A percentile compares a stretch with the other conserved stretches of the same genome.
Conservation (phyloP, 192 early-diverging fungal species). For the Tieghemiomyces parasiticus region DNA sequence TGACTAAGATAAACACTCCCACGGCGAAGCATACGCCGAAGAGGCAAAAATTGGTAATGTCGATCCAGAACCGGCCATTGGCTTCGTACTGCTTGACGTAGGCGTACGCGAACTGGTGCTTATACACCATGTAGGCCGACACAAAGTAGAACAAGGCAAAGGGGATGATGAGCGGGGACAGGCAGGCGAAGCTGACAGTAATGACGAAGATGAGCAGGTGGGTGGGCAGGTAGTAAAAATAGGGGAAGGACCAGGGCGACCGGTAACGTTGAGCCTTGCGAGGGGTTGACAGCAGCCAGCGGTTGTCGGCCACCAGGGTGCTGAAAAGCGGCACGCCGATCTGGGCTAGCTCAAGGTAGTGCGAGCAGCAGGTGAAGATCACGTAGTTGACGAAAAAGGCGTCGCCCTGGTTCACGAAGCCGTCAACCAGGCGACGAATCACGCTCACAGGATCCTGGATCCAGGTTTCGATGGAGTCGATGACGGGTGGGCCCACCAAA, state of each 20-base stretch:
- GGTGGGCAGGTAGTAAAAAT: slow-evolving; percentile 43
- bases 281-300: slow-evolving; percentile 24
- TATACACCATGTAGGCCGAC: slow-evolving; percentile 35
- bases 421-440: slow-evolving; percentile 28
- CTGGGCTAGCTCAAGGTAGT: slow-evolving; percentile 40
- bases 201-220: slow-evolving; percentile 47
- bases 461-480: slow-evolving; percentile 30
- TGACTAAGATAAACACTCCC: slow-evolving; percentile 34
- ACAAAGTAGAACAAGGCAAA: slow-evolving; percentile 35
- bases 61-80: slow-evolving; percentile 33
- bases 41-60: slow-evolving; percentile 35
- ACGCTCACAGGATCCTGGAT: slow-evolving; percentile 34
- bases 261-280: slow-evolving; percentile 30
- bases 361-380: slow-evolving; percentile 39
- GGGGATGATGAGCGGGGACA: slow-evolving; percentile 39
- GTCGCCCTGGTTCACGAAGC: slow-evolving; percentile 32
- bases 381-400: slow-evolving; percentile 47
- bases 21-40: slow-evolving; percentile 42
- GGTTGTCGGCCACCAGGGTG: slow-evolving; percentile 23
- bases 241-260: slow-evolving; percentile 38
- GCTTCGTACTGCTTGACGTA: slow-evolving; percentile 43
- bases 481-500: slow-evolving; percentile 35
- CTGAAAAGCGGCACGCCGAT: slow-evolving; percentile 33
- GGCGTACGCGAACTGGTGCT: slow-evolving; percentile 44
- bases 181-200: slow-evolving; percentile 37